A percentile compares a stretch with the other conserved stretches of the same genome.
phyloP scores from a whole-genome alignment of 495 filamentous ascomycete species.

The Amphirosellinia nigrospora region DNA sequence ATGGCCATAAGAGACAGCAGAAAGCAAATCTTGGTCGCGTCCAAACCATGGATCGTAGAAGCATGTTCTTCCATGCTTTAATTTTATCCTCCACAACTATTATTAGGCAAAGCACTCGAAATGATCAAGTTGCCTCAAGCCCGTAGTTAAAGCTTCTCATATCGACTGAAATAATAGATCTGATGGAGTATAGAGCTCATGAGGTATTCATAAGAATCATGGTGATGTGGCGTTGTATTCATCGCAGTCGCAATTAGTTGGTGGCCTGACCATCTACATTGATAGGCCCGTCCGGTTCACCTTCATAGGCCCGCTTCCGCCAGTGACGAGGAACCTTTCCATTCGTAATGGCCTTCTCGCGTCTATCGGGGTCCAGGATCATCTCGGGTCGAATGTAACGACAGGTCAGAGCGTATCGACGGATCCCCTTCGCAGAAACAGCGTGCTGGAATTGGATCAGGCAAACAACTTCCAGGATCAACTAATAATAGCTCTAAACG shows the following conservation, averaged over 20 bases:
- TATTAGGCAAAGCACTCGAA: neutral
- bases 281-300: neutral
- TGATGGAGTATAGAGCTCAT: neutral
- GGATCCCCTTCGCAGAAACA: slow-evolving; percentile 59
- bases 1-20: neutral
- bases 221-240: neutral
- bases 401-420: slow-evolving; percentile 72
- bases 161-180: neutral
- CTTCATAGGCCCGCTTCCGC: slow-evolving; percentile 27
- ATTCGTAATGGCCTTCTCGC: slow-evolving; percentile 33
- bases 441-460: slow-evolving; percentile 58
- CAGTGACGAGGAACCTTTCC: slow-evolving; percentile 44
- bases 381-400: slow-evolving; percentile 56
- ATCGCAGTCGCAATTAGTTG: neutral
- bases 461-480: slow-evolving; percentile 25
- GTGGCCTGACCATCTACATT: neutral
- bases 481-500: slow-evolving; percentile 31
- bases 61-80: neutral
- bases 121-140: neutral
- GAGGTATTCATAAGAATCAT: neutral
- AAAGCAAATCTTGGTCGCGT: neutral
- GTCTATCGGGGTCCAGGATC: slow-evolving; percentile 43
- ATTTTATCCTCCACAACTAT: neutral
- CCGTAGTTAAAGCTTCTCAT: neutral
- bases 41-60: neutral